These are phyloP conservation scores for Scheffersomyces stipitis DNA, from an alignment of 805 yeast species.

Conservation along the genomic window DNA sequence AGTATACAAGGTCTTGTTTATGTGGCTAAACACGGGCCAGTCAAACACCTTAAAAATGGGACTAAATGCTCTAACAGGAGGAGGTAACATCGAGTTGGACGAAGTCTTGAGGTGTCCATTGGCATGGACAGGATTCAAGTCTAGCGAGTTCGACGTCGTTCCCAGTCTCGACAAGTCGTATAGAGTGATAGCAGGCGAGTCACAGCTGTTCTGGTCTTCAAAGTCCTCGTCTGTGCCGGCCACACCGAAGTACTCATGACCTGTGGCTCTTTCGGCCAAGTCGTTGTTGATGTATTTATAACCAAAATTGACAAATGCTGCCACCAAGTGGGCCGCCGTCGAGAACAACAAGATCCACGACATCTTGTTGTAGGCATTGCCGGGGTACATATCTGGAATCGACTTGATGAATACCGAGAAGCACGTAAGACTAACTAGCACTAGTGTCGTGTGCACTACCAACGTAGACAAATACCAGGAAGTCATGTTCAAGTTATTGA, in stretches of 20 bases:
- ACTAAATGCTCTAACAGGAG: constrained; percentile 3
- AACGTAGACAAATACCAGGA: constrained; percentile 16
- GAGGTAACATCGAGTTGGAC: constrained; percentile 15
- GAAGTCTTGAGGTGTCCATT: constrained; percentile 24
- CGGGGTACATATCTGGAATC: constrained; percentile 69
- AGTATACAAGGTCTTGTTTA: constrained; percentile 34
- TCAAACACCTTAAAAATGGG: constrained; percentile 8
- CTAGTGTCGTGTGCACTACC: constrained; percentile 43
- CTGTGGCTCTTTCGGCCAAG: constrained; percentile 1
- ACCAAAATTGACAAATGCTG: constrained; percentile 52
- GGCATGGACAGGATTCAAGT: constrained; percentile 22
- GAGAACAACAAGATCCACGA: constrained; percentile 58
- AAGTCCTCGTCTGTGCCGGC: constrained; percentile 14
- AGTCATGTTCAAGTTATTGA: constrained; percentile 58
- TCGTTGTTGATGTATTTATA: constrained; percentile 27
- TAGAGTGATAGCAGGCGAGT: constrained; percentile 11
- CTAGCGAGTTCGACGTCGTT: constrained; percentile 17
- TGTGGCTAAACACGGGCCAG: constrained; percentile 10
- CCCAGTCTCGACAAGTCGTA: constrained; percentile 1
- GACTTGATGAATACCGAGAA: constrained; percentile 58
- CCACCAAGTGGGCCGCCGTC: constrained; percentile 51
- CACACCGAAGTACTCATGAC: constrained; percentile 10
- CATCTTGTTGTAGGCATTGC: constrained; percentile 70
- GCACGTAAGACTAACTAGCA: constrained; percentile 51
- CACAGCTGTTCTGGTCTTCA: constrained; percentile 12